Conservation (phyloP, 768 basidiomycete species). For the Pleurotus salmoneostramineus region DNA sequence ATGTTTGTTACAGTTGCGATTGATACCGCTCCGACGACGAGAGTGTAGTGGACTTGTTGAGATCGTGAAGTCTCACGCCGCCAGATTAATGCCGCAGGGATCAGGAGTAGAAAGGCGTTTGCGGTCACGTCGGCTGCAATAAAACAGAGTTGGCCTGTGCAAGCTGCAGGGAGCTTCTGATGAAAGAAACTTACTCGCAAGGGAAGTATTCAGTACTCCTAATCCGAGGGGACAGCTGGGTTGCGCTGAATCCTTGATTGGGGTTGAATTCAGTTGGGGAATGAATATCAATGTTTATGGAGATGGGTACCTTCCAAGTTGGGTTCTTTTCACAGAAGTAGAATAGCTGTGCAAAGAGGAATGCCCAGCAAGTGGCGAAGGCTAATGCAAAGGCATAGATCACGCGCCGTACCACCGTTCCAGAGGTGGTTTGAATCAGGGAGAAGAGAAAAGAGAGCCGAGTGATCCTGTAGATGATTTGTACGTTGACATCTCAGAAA, state of each 20-base stretch:
- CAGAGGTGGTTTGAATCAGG: slow-evolving; percentile 33
- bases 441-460: slow-evolving; percentile 38
- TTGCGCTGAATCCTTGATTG: slow-evolving; percentile 21
- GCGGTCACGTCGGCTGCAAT: slow-evolving; percentile 33
- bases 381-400: slow-evolving; percentile 20
- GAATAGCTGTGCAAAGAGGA: slow-evolving; percentile 32
- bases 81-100: slow-evolving; percentile 38
- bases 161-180: neutral
- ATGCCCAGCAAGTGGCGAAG: slow-evolving; percentile 16
- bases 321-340: slow-evolving; percentile 26
- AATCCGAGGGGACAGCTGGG: slow-evolving; percentile 36
- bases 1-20: slow-evolving; percentile 31
- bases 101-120: slow-evolving; percentile 35
- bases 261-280: too few species aligned
- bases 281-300: too few species aligned
- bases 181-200: slow-evolving; percentile 32
- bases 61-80: slow-evolving; percentile 24
- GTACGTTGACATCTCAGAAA: neutral
- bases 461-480: slow-evolving; percentile 20
- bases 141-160: neutral
- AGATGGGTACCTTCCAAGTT: slow-evolving; percentile 16
- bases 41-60: slow-evolving; percentile 31
- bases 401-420: slow-evolving; percentile 13
- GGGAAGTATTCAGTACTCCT: slow-evolving; percentile 39
- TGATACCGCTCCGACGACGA: slow-evolving; percentile 41